Evolutionary conservation across 768 basidiomycete genomes (phyloP).

Genomic region (Hericium rajendrae): DNA sequence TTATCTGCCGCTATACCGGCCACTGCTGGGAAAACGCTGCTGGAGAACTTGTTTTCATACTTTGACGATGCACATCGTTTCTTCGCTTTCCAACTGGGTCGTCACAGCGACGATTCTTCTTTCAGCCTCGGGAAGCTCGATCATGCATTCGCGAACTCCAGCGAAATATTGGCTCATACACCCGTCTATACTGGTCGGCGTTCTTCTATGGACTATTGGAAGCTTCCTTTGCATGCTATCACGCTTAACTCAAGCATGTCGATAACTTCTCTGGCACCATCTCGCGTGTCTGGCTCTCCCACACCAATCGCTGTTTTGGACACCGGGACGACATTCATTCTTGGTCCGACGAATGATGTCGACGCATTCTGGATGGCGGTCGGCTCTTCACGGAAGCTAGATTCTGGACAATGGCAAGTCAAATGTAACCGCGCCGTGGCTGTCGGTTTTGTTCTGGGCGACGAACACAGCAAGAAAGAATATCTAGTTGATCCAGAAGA

Average conservation of each 20-base stretch:
- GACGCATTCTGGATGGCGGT: slow-evolving; percentile 40
- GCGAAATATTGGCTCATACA: slow-evolving; percentile 25
- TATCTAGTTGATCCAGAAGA: slow-evolving; percentile 43
- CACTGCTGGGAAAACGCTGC: slow-evolving; percentile 33
- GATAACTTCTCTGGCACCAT: slow-evolving; percentile 31
- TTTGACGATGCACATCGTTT: slow-evolving; percentile 31
- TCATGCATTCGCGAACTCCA: slow-evolving; percentile 22
- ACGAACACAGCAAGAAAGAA: slow-evolving; percentile 23
- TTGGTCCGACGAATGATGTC: slow-evolving; percentile 45
- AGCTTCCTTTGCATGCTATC: slow-evolving; percentile 36
- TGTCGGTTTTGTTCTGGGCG: slow-evolving; percentile 37
- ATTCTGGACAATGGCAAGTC: slow-evolving; percentile 36
- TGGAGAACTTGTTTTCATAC: slow-evolving; percentile 37
- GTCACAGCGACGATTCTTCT: slow-evolving; percentile 28
- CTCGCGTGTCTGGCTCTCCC: slow-evolving; percentile 32
- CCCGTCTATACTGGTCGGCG: slow-evolving; percentile 30
- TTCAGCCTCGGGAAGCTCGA: slow-evolving; percentile 48
- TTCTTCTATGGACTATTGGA: slow-evolving; percentile 46
- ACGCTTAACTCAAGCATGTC: slow-evolving; percentile 30
- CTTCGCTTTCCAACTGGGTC: slow-evolving; percentile 43
- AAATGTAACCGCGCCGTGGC: slow-evolving; percentile 38
- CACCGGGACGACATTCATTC: slow-evolving; percentile 49
- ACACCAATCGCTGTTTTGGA: slow-evolving; percentile 50
- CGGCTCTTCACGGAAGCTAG: slow-evolving; percentile 31
- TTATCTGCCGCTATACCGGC: slow-evolving; percentile 35